Conservation (phyloP, 306 rosid species). For the Quercus parvula region DNA sequence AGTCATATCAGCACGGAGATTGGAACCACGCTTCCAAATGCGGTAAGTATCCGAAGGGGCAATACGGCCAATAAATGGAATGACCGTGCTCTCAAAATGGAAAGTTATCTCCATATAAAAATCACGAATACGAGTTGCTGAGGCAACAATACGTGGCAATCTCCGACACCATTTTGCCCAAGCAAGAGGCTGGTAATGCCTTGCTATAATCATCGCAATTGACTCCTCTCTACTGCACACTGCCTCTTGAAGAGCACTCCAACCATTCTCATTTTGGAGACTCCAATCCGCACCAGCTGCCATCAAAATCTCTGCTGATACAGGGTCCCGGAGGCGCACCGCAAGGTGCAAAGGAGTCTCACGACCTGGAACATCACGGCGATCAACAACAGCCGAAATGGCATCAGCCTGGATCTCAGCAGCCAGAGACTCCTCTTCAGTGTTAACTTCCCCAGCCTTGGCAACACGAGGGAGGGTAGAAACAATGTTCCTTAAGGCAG, state of each 20-base stretch:
- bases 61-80: slow-evolving; percentile 92
- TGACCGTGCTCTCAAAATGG: slow-evolving; percentile 97
- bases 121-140: slow-evolving; percentile 87
- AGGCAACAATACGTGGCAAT: slow-evolving; percentile 92
- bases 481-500: slow-evolving; percentile 58
- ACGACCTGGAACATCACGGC: slow-evolving; percentile 94
- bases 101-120: slow-evolving; percentile 98
- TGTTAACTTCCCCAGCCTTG: slow-evolving; percentile 77
- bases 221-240: slow-evolving; percentile 92
- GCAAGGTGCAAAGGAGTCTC: slow-evolving; percentile 99
- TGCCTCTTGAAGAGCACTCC: slow-evolving; percentile 99
- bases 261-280: slow-evolving; percentile 92
- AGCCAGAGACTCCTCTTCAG: slow-evolving; percentile 77
- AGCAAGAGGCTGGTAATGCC: slow-evolving; percentile 88
- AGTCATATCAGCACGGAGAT: slow-evolving; percentile 99
- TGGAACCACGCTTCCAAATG: slow-evolving; percentile 98
- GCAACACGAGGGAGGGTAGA: slow-evolving; percentile 66
- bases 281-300: slow-evolving; percentile 99
- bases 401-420: slow-evolving; percentile 83
- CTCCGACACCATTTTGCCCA: slow-evolving; percentile 99
- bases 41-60: slow-evolving; percentile 99
- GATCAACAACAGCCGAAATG: slow-evolving; percentile 69
- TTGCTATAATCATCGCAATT: slow-evolving; percentile 86
- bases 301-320: slow-evolving; percentile 89
- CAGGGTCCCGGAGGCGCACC: slow-evolving; percentile 77